Percentiles rank a stretch among this genome's conserved stretches.
phyloP scores from a whole-genome alignment of 495 filamentous ascomycete genomes.

The Pseudotulostoma volvatum region DNA sequence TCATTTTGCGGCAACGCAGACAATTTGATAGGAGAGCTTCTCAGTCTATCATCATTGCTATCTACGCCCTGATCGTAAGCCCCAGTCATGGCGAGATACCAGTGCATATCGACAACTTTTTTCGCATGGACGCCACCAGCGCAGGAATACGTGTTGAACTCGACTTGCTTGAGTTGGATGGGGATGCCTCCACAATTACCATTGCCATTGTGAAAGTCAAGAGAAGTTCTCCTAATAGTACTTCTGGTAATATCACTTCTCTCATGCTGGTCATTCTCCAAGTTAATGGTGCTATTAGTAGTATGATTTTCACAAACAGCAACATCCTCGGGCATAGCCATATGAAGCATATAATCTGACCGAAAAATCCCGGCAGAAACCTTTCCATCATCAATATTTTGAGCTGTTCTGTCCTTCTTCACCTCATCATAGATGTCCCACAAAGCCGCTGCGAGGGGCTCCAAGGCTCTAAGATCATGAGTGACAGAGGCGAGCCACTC shows the following conservation, averaged over 20 bases:
- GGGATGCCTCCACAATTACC: no score
- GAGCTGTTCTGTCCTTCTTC: constrained; percentile 23
- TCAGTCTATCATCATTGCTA: constrained; percentile 1
- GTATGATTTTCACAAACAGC: no score
- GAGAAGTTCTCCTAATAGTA: no score
- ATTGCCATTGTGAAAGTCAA: not conserved
- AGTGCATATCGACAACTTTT: constrained; percentile 50
- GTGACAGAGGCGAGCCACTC: constrained; percentile 40
- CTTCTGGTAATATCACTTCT: no score
- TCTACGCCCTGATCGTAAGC: constrained; percentile 7
- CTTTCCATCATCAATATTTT: constrained; percentile 47
- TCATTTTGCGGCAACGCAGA: constrained; percentile 42
- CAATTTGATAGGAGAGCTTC: constrained; percentile 13
- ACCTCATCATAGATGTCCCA: constrained; percentile 61
- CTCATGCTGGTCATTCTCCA: not conserved
- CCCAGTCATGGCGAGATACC: constrained; percentile 12
- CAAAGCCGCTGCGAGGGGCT: constrained; percentile 52
- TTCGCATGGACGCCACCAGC: constrained; percentile 50
- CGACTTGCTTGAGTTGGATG: constrained; percentile 66
- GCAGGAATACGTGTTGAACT: constrained; percentile 85
- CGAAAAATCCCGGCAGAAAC: constrained; percentile 66
- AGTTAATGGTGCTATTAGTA: no score
- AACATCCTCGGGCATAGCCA: no score
- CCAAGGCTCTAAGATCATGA: constrained; percentile 37
- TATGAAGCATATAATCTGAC: constrained; percentile 87